Evolutionary conservation across 768 basidiomycete genomes (phyloP).

Genomic region (Xerocomellus amylosporus): DNA sequence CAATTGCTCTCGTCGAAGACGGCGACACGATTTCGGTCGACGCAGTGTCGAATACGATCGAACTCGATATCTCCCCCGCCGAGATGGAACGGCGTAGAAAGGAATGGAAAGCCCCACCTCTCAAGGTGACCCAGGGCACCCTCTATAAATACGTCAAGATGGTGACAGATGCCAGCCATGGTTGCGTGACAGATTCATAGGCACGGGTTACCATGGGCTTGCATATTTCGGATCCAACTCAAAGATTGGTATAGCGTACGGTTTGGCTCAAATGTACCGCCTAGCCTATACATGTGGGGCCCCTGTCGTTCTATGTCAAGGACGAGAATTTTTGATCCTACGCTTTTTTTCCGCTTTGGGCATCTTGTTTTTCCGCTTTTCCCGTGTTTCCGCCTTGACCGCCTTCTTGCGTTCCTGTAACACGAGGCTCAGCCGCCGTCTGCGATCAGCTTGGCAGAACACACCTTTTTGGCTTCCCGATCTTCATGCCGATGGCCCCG

Average conservation of each 20-base stretch:
- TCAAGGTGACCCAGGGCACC: constrained; percentile 80
- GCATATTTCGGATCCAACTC: constrained; percentile 6
- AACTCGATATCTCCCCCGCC: constrained; percentile 71
- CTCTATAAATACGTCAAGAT: constrained; percentile 86
- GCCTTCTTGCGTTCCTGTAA: constrained; percentile 87
- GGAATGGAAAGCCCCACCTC: constrained; percentile 79
- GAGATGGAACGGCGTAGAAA: constrained; percentile 73
- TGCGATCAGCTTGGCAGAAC: constrained; percentile 5
- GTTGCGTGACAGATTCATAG: constrained; percentile 88
- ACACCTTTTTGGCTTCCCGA: constrained; percentile 83
- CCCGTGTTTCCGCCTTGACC: constrained; percentile 80
- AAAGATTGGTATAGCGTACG: constrained; percentile 10
- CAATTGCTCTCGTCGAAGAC: constrained; percentile 86
- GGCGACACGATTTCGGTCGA: constrained; percentile 88
- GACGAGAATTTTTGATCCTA: constrained; percentile 55
- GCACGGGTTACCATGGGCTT: constrained; percentile 6
- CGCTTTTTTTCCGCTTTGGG: constrained; percentile 94
- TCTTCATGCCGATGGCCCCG: constrained; percentile 94
- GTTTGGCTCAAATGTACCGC: not conserved
- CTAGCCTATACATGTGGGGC: constrained; percentile 2
- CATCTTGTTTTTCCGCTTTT: constrained; percentile 90
- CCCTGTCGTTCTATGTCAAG: constrained; percentile 15
- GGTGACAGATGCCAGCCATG: constrained; percentile 88
- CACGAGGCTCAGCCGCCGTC: constrained; percentile 6
- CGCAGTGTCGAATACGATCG: constrained; percentile 81